Evolutionary conservation across 495 filamentous ascomycete genomes (phyloP), one percentile per base, ranked within the genome.

Genomic region (Penicillium pulvis): DNA sequence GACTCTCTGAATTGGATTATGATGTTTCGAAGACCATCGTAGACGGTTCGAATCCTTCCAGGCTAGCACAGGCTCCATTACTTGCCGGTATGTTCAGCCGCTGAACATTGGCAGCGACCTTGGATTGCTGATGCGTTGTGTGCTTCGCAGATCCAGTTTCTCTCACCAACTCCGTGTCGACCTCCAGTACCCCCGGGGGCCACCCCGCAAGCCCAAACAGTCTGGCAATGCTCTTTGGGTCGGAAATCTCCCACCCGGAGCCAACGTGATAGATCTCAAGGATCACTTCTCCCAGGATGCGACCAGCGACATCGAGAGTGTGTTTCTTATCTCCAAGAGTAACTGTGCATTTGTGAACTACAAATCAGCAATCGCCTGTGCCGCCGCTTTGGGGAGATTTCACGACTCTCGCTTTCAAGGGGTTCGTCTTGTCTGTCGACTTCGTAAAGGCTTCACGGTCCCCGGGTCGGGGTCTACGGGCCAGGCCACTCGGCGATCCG

Each of bases 341-440:
- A 97, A 97, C 65, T 98, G 94, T 67, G 94, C 93, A 0, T 98
- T 98, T 79, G 90, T 96, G 66, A 98, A 98, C 67, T 98, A 96
- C 67, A 88, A 86, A 59, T 90, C 90, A 44, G 94, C 96, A 60
- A 76, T 73, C 12, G 84, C 88, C 19, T 96, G 91, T 67, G 75
- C 82, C 23, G 85, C 86, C 4, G 94, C 94, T 2, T 85, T 96
- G 79, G 79, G 80, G 19, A 86, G 91, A 57, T 91, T 98, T 48
- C 92, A 98, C 67, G 92, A 97, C 63, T 96, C 92, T 2, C 85
- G 87, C 55, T 97, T 98, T 62, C 85, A 93, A 56, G 89, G 90
- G 0, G 87, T 93, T 17, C 84, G 91, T 19, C 79, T 98, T n/a
- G 93, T 97, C n/a, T 96, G 94, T 68, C 84, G 94, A 47, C 71